Conservation (phyloP, 2,329 filamentous ascomycete species). For the Chrysoporthe puriensis region DNA sequence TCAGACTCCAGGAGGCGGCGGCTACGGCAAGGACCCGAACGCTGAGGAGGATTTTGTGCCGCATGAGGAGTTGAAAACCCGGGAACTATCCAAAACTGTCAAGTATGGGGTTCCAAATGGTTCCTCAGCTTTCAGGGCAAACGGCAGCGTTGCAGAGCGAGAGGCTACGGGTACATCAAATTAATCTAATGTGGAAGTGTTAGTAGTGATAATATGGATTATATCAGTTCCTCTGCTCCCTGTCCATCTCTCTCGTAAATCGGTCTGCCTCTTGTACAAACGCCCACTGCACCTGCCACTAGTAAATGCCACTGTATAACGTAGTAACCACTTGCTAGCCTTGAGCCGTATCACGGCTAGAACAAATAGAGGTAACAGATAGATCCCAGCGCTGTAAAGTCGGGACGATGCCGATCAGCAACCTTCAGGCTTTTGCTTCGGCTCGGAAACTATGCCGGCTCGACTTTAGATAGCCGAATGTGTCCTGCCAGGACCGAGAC, state of each 20-base stretch:
- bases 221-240: not conserved
- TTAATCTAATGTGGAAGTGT: not conserved
- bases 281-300: not conserved
- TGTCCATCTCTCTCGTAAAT: not conserved
- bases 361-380: not conserved
- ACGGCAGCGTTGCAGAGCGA: slow-evolving; percentile 20
- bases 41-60: slow-evolving; percentile 17
- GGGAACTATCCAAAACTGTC: not conserved
- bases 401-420: not conserved
- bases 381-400: not conserved
- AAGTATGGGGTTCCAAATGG: slow-evolving; percentile 3
- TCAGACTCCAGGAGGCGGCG: slow-evolving; percentile 77
- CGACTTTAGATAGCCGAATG: not conserved
- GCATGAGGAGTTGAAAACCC: slow-evolving; percentile 16
- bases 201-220: not conserved
- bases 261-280: not conserved
- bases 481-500: not conserved
- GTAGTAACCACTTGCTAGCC: not conserved
- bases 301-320: not conserved
- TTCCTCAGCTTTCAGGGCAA: slow-evolving; percentile 10
- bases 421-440: not conserved
- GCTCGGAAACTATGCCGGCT: not conserved
- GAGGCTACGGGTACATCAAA: slow-evolving; percentile 16
- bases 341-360: not conserved
- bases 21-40: slow-evolving; percentile 61